phyloP scores from a whole-genome alignment of 441 rosid species.

The Adansonia grandidieri region DNA sequence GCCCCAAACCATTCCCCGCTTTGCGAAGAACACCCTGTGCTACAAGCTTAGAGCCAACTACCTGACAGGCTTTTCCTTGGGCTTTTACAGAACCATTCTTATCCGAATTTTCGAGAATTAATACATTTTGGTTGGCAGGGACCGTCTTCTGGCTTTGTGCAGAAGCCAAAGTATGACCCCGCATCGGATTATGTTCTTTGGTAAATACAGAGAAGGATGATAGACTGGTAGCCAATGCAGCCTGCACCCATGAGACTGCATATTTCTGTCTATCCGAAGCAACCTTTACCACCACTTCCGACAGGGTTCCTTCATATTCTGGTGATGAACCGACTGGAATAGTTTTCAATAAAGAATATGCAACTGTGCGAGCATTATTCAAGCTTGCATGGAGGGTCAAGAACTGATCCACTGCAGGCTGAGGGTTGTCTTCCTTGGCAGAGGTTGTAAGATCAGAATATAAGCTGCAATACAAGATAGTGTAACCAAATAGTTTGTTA shows the following conservation, averaged over 20 bases:
- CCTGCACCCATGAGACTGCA: slow-evolving; percentile 87
- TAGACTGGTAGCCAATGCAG: slow-evolving; percentile 79
- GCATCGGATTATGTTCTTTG: slow-evolving; percentile 40
- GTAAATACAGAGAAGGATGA: slow-evolving; percentile 75
- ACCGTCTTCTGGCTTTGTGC: slow-evolving; percentile 45
- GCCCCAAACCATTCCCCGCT: slow-evolving; percentile 47
- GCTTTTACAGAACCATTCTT: slow-evolving; percentile 54
- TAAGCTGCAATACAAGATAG: slow-evolving; percentile 48
- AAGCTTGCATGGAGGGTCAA: slow-evolving; percentile 71
- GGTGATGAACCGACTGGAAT: slow-evolving; percentile 46
- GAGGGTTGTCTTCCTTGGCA: slow-evolving; percentile 90
- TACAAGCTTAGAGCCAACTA: slow-evolving; percentile 67
- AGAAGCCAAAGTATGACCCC: slow-evolving; percentile 25
- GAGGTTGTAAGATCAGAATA: slow-evolving; percentile 70
- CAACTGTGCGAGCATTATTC: slow-evolving; percentile 52
- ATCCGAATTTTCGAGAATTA: slow-evolving; percentile 62
- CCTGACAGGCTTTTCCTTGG: slow-evolving; percentile 54
- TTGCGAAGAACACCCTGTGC: slow-evolving; percentile 73
- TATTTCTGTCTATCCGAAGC: slow-evolving; percentile 63
- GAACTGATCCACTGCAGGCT: slow-evolving; percentile 83
- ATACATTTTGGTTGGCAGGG: slow-evolving; percentile 46
- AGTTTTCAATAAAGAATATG: slow-evolving; percentile 65
- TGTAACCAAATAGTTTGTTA: background rate
- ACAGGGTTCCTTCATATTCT: slow-evolving; percentile 50
- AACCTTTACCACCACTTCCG: slow-evolving; percentile 71